Evolutionary conservation across 225 moss, liverwort and hornwort genomes (phyloP).

Genomic region (Rhytidiadelphus loreus): DNA sequence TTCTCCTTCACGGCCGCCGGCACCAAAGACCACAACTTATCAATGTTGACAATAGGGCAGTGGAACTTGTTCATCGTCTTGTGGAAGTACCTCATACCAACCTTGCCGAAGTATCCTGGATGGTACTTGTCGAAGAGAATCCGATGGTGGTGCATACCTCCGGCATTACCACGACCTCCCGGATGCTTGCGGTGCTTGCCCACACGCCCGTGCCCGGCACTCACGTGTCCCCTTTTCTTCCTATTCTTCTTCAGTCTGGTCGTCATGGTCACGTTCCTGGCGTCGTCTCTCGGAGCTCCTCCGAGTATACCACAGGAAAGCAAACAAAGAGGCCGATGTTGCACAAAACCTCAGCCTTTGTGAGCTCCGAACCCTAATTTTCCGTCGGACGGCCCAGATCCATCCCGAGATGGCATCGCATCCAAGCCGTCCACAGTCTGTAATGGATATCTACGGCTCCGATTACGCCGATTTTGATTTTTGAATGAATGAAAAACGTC

Average conservation of each 20-base stretch:
- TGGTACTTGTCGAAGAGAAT: conserved; percentile 50
- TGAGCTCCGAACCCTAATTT: conserved; percentile 20
- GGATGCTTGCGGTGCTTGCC: conserved; percentile 52
- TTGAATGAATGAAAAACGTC: background rate
- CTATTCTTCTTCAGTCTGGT: conserved; percentile 44
- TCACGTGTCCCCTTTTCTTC: conserved; percentile 41
- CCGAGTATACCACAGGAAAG: background rate
- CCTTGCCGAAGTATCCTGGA: conserved; percentile 50
- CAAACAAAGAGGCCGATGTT: background rate
- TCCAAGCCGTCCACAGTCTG: background rate
- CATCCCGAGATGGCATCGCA: background rate
- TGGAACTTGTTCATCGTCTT: conserved; percentile 55
- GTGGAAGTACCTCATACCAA: conserved; percentile 45
- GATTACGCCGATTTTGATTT: background rate
- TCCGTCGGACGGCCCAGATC: background rate
- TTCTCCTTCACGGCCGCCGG: conserved; percentile 33
- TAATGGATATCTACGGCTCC: background rate
- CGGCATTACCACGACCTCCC: conserved; percentile 37
- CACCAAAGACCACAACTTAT: conserved; percentile 44
- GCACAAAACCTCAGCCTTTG: background rate
- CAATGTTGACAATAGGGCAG: conserved; percentile 40
- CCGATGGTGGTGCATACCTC: conserved; percentile 45
- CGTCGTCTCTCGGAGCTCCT: background rate
- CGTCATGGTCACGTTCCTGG: conserved; percentile 17
- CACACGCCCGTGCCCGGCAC: conserved; percentile 32